A percentile compares a stretch with the other conserved stretches of the same genome.
These are phyloP conservation scores for Sanghuangporus weigelae DNA, from an alignment of 1,284 basidiomycete species.

Conservation along the genomic window DNA sequence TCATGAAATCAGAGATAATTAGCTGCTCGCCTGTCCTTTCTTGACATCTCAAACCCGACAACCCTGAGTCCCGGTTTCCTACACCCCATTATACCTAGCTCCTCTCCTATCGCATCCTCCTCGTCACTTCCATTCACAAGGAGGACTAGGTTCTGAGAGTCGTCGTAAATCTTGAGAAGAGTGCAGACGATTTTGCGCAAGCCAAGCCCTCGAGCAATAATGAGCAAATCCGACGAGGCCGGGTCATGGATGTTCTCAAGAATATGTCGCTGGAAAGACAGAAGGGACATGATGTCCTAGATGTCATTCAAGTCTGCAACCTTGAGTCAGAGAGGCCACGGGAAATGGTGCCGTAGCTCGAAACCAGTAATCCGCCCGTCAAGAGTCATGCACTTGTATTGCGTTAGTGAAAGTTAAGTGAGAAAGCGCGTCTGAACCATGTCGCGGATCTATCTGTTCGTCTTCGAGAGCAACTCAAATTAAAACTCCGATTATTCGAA, in stretches of 20 bases:
- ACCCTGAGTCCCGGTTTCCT: slow-evolving; percentile 80
- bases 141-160: slow-evolving; percentile 79
- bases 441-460: background rate
- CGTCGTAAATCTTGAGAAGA: slow-evolving; percentile 87
- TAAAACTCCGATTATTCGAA: background rate
- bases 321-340: background rate
- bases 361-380: too few relatives aligned
- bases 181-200: slow-evolving; percentile 79
- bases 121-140: slow-evolving; percentile 85
- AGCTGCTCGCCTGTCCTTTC: slow-evolving; percentile 65
- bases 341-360: too few relatives aligned
- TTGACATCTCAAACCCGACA: slow-evolving; percentile 80
- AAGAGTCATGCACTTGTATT: background rate
- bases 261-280: slow-evolving; percentile 63
- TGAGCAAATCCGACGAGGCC: slow-evolving; percentile 73
- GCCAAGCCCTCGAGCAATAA: slow-evolving; percentile 86
- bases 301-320: background rate
- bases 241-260: slow-evolving; percentile 71
- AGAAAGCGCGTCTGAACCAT: too few relatives aligned
- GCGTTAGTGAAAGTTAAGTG: background rate
- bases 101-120: slow-evolving; percentile 90
- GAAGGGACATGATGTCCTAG: slow-evolving; percentile 27
- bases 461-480: background rate
- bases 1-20: background rate
- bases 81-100: slow-evolving; percentile 89